Conservation (phyloP, 352 stramenopile genomes). For the Pythium dissotocum region DNA sequence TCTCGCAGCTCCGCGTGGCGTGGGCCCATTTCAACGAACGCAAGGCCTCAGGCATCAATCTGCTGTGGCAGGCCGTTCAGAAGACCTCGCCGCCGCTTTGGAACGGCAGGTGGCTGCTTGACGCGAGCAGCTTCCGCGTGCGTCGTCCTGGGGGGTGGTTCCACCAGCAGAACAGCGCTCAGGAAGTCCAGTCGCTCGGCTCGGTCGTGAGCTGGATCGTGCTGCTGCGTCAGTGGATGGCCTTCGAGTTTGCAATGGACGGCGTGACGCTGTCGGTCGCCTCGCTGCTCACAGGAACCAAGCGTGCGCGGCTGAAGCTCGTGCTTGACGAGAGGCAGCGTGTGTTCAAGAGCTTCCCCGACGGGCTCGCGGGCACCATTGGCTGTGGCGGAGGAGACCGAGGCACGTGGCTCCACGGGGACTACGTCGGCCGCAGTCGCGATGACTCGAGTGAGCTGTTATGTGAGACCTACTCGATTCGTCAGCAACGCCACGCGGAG, state of each 20-base stretch:
- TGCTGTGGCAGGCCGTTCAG: slow-evolving; percentile 16
- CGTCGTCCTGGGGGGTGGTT: slow-evolving; percentile 18
- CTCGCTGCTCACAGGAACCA: slow-evolving; percentile 12
- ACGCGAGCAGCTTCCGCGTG: slow-evolving; percentile 16
- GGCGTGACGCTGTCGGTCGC: slow-evolving; percentile 9
- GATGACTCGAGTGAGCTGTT: slow-evolving; percentile 8
- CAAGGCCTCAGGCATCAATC: slow-evolving; percentile 20
- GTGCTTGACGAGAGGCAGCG: slow-evolving; percentile 30
- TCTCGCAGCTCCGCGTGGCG: slow-evolving; percentile 8
- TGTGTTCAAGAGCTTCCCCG: slow-evolving; percentile 34
- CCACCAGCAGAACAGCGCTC: background rate
- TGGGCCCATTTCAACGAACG: slow-evolving; percentile 17
- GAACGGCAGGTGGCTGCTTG: slow-evolving; percentile 15
- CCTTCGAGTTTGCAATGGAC: slow-evolving; percentile 24
- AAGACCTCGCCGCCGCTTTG: slow-evolving; percentile 1
- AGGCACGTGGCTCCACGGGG: slow-evolving; percentile 25
- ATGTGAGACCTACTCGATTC: slow-evolving; percentile 19
- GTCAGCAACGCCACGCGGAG: background rate
- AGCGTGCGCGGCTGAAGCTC: slow-evolving; percentile 17
- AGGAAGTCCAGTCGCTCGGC: background rate
- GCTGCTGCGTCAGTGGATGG: slow-evolving; percentile 21
- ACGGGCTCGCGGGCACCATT: slow-evolving; percentile 30
- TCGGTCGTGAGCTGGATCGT: slow-evolving; percentile 17
- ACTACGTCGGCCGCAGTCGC: slow-evolving; percentile 28
- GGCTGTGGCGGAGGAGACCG: slow-evolving; percentile 8